phyloP scores from a whole-genome alignment of 2,329 filamentous ascomycete species.

The Alternaria tenuissima region DNA sequence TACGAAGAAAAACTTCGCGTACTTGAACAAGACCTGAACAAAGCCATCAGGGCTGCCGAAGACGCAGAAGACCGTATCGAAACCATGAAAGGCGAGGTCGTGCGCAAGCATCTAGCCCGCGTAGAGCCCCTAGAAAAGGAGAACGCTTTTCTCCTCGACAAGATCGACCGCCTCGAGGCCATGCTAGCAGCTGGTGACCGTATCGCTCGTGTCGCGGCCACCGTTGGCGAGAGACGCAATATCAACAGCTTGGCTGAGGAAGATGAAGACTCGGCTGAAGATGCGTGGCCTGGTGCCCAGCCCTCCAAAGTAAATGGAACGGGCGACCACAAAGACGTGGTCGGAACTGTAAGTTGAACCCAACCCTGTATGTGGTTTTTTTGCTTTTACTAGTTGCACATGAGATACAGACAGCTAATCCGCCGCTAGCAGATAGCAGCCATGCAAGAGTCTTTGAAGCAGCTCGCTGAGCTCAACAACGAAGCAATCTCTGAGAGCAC shows the following conservation, averaged over 20 bases:
- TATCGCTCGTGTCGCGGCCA: slow-evolving; percentile 47
- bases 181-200: slow-evolving; percentile 49
- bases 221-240: slow-evolving; percentile 44
- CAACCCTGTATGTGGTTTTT: slow-evolving; percentile 10
- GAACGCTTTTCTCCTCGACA: slow-evolving; percentile 40
- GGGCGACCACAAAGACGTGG: slow-evolving; percentile 31
- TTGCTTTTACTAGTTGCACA: neutral
- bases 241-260: slow-evolving; percentile 45
- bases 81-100: slow-evolving; percentile 47
- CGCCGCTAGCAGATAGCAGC: slow-evolving; percentile 49
- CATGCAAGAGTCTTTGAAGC: slow-evolving; percentile 48
- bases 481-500: slow-evolving; percentile 47
- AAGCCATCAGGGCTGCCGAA: slow-evolving; percentile 29
- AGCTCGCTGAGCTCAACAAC: slow-evolving; percentile 48
- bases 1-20: slow-evolving; percentile 23
- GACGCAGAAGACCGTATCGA: slow-evolving; percentile 47
- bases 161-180: slow-evolving; percentile 45
- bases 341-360: slow-evolving; percentile 47
- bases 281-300: slow-evolving; percentile 12
- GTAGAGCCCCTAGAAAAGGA: slow-evolving; percentile 47
- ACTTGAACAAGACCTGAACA: slow-evolving; percentile 29
- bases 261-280: slow-evolving; percentile 29
- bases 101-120: slow-evolving; percentile 46
- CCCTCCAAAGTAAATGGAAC: slow-evolving; percentile 15
- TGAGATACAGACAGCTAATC: slow-evolving; percentile 32